Evolutionary conservation across 805 yeast species (phyloP), one percentile per base, ranked within the genome.

Genomic region (Isabelozyma gotoi): DNA sequence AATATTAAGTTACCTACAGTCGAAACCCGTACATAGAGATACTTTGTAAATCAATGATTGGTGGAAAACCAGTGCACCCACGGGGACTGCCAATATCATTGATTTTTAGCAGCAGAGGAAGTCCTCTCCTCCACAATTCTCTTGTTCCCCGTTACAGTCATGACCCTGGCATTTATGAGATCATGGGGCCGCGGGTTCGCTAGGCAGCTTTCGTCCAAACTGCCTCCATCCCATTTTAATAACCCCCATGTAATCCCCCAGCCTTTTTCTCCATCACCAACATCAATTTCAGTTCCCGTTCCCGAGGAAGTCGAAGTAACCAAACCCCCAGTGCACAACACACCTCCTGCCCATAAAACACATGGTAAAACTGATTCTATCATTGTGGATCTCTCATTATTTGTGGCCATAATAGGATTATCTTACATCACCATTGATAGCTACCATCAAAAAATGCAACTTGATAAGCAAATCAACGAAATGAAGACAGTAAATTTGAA

Each of bases 381-480:
- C 12, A 10, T 24, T 24, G 29, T 24, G 8, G 29, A 24, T 7
- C 29, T 24, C 8, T 24, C 29, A 24, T 24, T 24, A 7, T 24
- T 76, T 17, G 33, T 77, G 2, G 73, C 78, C 2, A 68, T 77
- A 53, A 46, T 67, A 5, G 63, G 75, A 7, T 51, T 79, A 39
- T 61, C 76, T 1, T 79, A 73, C 51, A 60, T 80, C 40, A 80
- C 84, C 1, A 45, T 78, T 7, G 84, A 80, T 49, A 77, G 75
- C 52, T 79, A 79, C 53, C 55, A 63, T 11, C 61, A 62, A 8
- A 60, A 81, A 19, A 51, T 69, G 12, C 60, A 56, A 38, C 51
- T 76, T 43, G 77, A 55, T 36, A 68, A 69, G 47, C 39, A 57
- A 4, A 54, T 55, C 33, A 57, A 51, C 17, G 75, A 70, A 45